Percentiles rank a stretch among this genome's conserved stretches.
These are phyloP conservation scores for Chalaropsis thielavioides DNA, from an alignment of 2,329 filamentous ascomycete genomes.

Conservation along the genomic window DNA sequence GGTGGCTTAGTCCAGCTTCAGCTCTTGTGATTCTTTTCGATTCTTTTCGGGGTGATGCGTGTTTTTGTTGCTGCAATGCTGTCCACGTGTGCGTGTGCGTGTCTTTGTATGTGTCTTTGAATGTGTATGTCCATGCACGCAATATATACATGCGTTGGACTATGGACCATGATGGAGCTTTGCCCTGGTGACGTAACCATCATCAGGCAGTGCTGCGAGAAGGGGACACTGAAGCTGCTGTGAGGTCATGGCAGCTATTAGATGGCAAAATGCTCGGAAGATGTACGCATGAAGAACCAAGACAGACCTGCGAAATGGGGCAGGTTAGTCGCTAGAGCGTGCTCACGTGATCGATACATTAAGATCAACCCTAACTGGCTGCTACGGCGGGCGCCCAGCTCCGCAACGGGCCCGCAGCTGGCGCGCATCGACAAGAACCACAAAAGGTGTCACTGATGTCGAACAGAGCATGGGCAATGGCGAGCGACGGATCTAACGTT, in stretches of 20 bases:
- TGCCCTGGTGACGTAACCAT: neutral
- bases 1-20: neutral
- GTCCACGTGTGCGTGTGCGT: too few relatives aligned
- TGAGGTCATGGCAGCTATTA: neutral
- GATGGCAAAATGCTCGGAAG: too few relatives aligned
- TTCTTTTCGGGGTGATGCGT: too few relatives aligned
- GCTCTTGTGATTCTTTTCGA: neutral
- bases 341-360: too few relatives aligned
- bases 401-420: neutral
- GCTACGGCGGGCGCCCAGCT: too few relatives aligned
- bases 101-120: too few relatives aligned
- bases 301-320: too few relatives aligned
- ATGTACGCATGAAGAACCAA: too few relatives aligned
- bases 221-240: neutral
- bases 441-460: slow-evolving; percentile 7
- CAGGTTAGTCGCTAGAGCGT: too few relatives aligned
- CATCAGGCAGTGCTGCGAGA: neutral
- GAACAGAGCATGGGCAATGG: neutral
- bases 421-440: neutral
- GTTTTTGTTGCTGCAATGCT: too few relatives aligned
- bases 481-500: neutral
- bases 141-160: neutral
- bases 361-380: too few relatives aligned
- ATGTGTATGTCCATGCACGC: neutral
- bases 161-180: neutral